Conservation (phyloP, 129 eudicot genomes). For the Heracleum sosnowskyi region DNA sequence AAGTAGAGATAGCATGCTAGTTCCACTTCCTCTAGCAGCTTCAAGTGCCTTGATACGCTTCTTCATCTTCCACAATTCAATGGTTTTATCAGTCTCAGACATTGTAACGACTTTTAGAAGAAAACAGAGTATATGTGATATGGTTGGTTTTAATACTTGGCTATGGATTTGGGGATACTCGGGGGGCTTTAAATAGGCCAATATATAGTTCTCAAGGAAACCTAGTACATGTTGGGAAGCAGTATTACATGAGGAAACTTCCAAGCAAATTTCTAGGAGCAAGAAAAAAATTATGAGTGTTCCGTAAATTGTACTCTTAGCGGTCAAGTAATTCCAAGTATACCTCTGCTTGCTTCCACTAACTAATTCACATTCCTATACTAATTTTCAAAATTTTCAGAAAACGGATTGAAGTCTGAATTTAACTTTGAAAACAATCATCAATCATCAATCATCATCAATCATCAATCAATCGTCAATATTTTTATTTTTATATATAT, state of each 20-base stretch:
- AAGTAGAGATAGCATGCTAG: conserved; percentile 8
- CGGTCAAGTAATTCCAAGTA: too few species aligned
- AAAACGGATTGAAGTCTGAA: too few species aligned
- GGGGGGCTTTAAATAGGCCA: not conserved
- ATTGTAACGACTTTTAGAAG: not conserved
- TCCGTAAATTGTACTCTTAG: too few species aligned
- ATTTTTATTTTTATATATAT: too few species aligned
- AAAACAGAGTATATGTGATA: not conserved
- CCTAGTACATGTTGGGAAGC: not conserved
- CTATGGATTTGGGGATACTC: not conserved
- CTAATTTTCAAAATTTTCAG: too few species aligned
- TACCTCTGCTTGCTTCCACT: too few species aligned
- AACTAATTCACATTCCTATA: too few species aligned
- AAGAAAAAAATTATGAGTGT: too few species aligned
- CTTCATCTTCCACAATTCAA: conserved; percentile 17
- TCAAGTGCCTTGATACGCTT: conserved; percentile 14
- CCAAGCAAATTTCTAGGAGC: not conserved
- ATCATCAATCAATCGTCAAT: too few species aligned
- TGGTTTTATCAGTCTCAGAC: conserved; percentile 10
- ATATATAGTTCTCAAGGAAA: not conserved
- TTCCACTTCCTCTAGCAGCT: conserved; percentile 17
- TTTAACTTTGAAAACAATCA: too few species aligned
- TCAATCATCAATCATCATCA: too few species aligned
- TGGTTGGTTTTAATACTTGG: not conserved
- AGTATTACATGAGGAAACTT: not conserved